phyloP scores from a whole-genome alignment of 192 early-diverging fungal species.

The Chytriomyces sp. region DNA sequence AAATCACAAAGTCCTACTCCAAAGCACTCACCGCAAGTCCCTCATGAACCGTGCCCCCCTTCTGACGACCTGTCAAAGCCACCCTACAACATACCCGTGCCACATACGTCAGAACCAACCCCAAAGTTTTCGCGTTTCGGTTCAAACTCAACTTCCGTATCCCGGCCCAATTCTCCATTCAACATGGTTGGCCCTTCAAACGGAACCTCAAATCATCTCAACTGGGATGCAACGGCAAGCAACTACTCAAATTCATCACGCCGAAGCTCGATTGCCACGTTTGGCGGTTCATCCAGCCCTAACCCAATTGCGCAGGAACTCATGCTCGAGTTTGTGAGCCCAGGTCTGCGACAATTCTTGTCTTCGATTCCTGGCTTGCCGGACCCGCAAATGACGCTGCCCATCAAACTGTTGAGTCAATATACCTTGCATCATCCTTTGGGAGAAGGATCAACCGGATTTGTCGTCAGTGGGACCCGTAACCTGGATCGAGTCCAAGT shows the following conservation, averaged over 20 bases:
- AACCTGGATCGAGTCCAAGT: conserved; percentile 56
- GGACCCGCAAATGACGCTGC: not conserved
- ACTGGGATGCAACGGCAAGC: no score
- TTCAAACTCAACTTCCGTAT: no score
- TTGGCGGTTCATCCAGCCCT: not conserved
- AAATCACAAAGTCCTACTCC: not conserved
- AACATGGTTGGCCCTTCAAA: no score
- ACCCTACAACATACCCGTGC: no score
- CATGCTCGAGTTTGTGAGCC: not conserved
- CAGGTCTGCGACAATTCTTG: conserved; percentile 11
- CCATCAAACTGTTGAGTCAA: not conserved
- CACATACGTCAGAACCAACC: no score
- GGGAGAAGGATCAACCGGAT: conserved; percentile 32
- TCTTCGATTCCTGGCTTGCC: conserved; percentile 8
- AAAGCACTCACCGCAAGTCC: not conserved
- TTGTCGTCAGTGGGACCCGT: conserved; percentile 19
- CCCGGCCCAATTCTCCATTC: no score
- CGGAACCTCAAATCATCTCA: no score
- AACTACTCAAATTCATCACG: not conserved
- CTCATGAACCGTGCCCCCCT: not conserved
- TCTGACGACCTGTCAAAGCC: no score
- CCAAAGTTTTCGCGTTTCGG: no score
- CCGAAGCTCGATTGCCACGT: not conserved
- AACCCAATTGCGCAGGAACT: not conserved
- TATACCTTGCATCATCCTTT: conserved; percentile 13